Evolutionary conservation across 2,329 filamentous ascomycete genomes (phyloP), one percentile per base, ranked within the genome.

Genomic region (Didymella exigua): DNA sequence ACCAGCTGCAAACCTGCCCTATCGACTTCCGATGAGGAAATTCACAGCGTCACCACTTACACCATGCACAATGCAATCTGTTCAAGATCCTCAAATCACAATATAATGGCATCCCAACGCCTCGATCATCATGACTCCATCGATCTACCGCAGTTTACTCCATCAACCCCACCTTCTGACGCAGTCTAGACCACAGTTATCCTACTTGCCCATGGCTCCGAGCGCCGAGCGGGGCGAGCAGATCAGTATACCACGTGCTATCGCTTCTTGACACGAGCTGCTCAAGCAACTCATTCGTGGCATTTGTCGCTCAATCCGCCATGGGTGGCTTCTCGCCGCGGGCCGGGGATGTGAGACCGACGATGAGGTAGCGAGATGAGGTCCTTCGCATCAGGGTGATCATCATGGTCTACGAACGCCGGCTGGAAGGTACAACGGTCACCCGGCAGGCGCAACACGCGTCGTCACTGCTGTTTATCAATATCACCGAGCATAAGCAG

Each of bases 301-400:
- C 27, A 26, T n/a, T 26, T 11, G 26, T 8, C 24, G 16, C 37
- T 46, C 37, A 18, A 36, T 24, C 42, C 23, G 23, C 29, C 30
- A 30, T 19, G 23, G 24, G 19, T 27, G 38, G 26, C 42, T 24
- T 14, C 31, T 31, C 10, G 21, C 43, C 13, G 27, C 23, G 16
- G 44, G 10, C 37, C n/a, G 14, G 19, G 19, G 14, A 18, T 26
- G 14, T 38, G 26, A 31, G 18, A 29, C 5, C 16, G 23, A 23
- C 23, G 16, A 48, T 23, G 23, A 34, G n/a, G 24, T 43, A 45
- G 34, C 45, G 46, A 54, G 27, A 49, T 49, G 49, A 49, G n/a
- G 31, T n/a, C 26, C 8, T 29, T 37, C 19, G 14, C 36, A 13
- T 18, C 41, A 46, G 38, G 31, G 27, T 26, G 21, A 29, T 21